Conservation (phyloP, 2,329 filamentous ascomycete species). For the Podosphaera leucotricha region DNA sequence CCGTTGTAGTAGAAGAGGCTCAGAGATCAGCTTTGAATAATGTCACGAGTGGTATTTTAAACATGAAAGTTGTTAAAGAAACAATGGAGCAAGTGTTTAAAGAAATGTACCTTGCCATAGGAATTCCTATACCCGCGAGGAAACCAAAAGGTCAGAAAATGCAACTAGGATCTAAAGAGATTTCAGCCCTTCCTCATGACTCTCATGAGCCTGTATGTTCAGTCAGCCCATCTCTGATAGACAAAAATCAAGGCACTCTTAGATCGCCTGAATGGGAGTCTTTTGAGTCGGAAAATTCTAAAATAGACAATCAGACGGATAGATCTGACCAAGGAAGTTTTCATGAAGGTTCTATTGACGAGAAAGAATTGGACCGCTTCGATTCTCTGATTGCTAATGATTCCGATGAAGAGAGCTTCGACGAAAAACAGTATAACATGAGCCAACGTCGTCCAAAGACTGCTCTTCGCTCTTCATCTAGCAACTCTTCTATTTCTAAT, state of each 20-base stretch:
- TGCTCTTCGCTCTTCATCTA: conserved; percentile 7
- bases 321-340: conserved; percentile 5
- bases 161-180: conserved; percentile 1
- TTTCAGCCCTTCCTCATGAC: background rate
- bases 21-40: conserved; percentile 20
- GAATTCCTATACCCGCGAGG: conserved; percentile 9
- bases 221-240: background rate
- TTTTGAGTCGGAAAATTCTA: conserved; percentile 2
- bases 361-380: conserved; percentile 12
- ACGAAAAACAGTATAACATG: conserved; percentile 8
- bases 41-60: conserved; percentile 29
- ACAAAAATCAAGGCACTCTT: conserved; percentile 1
- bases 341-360: conserved; percentile 7
- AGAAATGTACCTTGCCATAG: conserved; percentile 13
- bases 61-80: conserved; percentile 27
- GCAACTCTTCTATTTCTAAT: conserved; percentile 4
- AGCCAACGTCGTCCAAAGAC: conserved; percentile 6
- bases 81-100: conserved; percentile 19
- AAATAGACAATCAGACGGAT: background rate
- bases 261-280: conserved; percentile 4
- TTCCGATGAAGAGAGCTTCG: conserved; percentile 14
- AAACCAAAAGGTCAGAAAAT: conserved; percentile 5
- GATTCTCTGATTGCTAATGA: conserved; percentile 13
- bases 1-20: conserved; percentile 4
- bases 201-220: background rate